phyloP scores from a whole-genome alignment of 345 rosid genomes.

The Gossypium turneri region DNA sequence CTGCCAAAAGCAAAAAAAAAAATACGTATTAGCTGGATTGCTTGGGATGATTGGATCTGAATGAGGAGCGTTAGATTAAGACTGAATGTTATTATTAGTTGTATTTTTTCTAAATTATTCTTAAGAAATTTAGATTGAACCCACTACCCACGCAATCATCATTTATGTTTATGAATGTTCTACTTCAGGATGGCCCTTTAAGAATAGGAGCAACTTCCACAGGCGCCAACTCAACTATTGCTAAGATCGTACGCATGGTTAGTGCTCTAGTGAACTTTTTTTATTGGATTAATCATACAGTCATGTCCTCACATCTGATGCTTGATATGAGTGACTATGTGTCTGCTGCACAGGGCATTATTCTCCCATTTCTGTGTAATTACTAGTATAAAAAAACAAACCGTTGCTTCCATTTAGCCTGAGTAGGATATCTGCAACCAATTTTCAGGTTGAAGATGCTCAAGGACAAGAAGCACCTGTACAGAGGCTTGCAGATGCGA shows the following conservation, averaged over 20 bases:
- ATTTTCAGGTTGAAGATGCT: slow-evolving; percentile 85
- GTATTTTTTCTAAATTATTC: slow-evolving; percentile 6
- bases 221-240: slow-evolving; percentile 81
- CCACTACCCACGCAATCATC: not conserved
- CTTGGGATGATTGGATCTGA: not conserved
- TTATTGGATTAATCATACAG: not conserved
- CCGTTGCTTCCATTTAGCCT: not conserved
- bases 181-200: slow-evolving; percentile 89
- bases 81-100: not conserved
- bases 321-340: not conserved
- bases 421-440: not conserved
- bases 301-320: not conserved
- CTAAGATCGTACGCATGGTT: slow-evolving; percentile 87
- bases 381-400: not conserved
- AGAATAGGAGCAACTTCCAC: slow-evolving; percentile 77
- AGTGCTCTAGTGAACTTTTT: slow-evolving; percentile 21
- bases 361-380: not conserved
- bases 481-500: slow-evolving; percentile 90
- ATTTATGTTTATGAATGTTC: slow-evolving; percentile 6
- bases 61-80: slow-evolving; percentile 2
- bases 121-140: not conserved
- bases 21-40: not conserved
- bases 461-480: slow-evolving; percentile 95
- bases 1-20: too few species aligned
- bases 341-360: not conserved